Conservation (phyloP, 148 eudicot genomes). For the Rhododendron williamsianum region DNA sequence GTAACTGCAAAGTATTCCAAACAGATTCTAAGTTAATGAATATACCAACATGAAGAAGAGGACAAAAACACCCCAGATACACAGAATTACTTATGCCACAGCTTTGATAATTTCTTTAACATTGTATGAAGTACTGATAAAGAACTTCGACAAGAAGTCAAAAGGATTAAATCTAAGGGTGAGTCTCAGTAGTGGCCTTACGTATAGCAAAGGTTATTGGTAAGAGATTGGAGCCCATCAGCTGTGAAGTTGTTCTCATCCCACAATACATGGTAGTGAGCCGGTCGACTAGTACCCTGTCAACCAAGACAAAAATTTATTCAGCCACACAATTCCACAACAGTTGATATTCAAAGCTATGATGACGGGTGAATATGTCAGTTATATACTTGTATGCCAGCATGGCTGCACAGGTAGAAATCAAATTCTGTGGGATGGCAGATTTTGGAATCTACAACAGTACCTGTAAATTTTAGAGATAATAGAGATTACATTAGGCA, state of each 20-base stretch:
- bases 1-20: slow-evolving; percentile 38
- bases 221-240: slow-evolving; percentile 61
- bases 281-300: slow-evolving; percentile 80
- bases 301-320: slow-evolving; percentile 1
- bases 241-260: slow-evolving; percentile 76
- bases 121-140: not conserved
- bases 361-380: not conserved
- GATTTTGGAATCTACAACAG: slow-evolving; percentile 87
- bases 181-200: slow-evolving; percentile 18
- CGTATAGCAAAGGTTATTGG: slow-evolving; percentile 74
- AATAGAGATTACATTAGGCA: not conserved
- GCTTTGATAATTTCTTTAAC: not conserved
- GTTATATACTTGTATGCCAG: slow-evolving; percentile 72
- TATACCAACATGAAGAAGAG: not conserved
- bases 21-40: not conserved
- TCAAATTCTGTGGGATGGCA: slow-evolving; percentile 98
- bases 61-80: not conserved
- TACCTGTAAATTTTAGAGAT: slow-evolving; percentile 40
- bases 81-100: not conserved
- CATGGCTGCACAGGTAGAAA: slow-evolving; percentile 94
- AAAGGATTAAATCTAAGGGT: no score
- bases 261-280: slow-evolving; percentile 78
- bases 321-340: slow-evolving; percentile 8
- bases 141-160: not conserved
- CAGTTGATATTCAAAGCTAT: not conserved